Percentiles rank a stretch among this genome's conserved stretches.
Evolutionary conservation across 129 eudicot genomes (phyloP).

Genomic region (Saussurea involucrata): DNA sequence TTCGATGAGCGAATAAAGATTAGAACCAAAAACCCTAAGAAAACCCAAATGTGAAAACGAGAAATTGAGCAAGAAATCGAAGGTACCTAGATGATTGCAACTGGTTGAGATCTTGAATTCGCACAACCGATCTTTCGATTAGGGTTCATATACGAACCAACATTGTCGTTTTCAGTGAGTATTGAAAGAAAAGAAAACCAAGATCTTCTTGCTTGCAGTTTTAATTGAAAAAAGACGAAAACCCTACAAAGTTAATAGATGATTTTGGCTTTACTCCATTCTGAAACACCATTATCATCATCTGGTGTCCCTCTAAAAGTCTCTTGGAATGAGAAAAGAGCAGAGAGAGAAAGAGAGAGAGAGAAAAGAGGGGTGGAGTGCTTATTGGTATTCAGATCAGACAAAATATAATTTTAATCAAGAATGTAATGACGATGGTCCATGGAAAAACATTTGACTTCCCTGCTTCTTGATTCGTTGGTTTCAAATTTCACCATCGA

Average conservation of each 20-base stretch:
- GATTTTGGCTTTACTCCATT: slow-evolving; percentile 44
- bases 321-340: background rate
- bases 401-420: slow-evolving; percentile 3
- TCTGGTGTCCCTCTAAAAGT: slow-evolving; percentile 22
- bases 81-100: slow-evolving; percentile 23
- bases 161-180: slow-evolving; percentile 24
- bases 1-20: background rate
- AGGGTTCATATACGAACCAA: slow-evolving; percentile 27
- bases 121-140: slow-evolving; percentile 33
- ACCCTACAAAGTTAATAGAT: slow-evolving; percentile 26
- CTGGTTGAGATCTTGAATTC: slow-evolving; percentile 43
- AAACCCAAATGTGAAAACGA: background rate
- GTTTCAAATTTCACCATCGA: no score
- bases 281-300: slow-evolving; percentile 20
- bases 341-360: background rate
- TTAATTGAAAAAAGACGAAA: background rate
- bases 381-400: background rate
- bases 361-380: background rate
- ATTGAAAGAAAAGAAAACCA: background rate
- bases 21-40: background rate
- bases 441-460: background rate
- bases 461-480: background rate
- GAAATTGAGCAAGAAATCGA: slow-evolving; percentile 10
- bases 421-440: background rate
- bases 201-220: background rate